Percentiles rank a stretch among this genome's conserved stretches.
Evolutionary conservation across 805 yeast genomes (phyloP).

Genomic region (Metschnikowia santaceciliae): DNA sequence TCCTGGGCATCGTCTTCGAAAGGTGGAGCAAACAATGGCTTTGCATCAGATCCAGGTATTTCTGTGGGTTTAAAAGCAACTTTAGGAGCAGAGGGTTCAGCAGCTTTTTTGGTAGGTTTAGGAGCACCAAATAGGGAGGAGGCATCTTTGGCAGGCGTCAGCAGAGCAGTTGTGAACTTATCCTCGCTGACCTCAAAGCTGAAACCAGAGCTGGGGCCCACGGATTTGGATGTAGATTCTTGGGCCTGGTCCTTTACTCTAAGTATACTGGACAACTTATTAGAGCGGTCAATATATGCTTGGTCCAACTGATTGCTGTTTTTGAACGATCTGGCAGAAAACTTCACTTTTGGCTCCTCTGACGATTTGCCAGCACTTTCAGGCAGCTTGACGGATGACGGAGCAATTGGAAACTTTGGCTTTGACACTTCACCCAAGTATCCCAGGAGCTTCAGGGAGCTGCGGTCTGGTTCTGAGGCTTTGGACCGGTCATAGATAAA

Average conservation of each 20-base stretch:
- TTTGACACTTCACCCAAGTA: slow-evolving; percentile 32
- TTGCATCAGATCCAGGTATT: background rate
- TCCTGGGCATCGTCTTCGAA: slow-evolving; percentile 1
- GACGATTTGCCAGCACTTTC: background rate
- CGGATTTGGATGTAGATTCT: background rate
- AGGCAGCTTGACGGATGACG: background rate
- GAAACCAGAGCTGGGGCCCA: slow-evolving; percentile 37
- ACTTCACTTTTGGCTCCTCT: background rate
- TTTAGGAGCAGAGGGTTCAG: slow-evolving; percentile 7
- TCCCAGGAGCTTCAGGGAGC: slow-evolving; percentile 22
- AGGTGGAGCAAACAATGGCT: slow-evolving; percentile 4
- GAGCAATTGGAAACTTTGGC: slow-evolving; percentile 24
- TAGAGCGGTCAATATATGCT: slow-evolving; percentile 23
- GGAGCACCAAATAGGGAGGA: background rate
- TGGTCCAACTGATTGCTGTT: slow-evolving; percentile 22
- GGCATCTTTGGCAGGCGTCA: background rate
- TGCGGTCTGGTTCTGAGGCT: slow-evolving; percentile 8
- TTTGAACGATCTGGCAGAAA: slow-evolving; percentile 1
- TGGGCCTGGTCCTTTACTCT: slow-evolving; percentile 26
- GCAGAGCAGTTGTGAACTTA: slow-evolving; percentile 23
- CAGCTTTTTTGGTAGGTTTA: slow-evolving; percentile 7
- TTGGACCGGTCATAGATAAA: slow-evolving; percentile 31
- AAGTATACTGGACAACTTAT: slow-evolving; percentile 26
- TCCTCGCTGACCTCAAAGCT: slow-evolving; percentile 31
- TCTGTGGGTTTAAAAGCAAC: background rate